A percentile compares a stretch with the other conserved stretches of the same genome.
phyloP scores from a whole-genome alignment of 2,329 filamentous ascomycete genomes.

The Trichophyton rubrum region DNA sequence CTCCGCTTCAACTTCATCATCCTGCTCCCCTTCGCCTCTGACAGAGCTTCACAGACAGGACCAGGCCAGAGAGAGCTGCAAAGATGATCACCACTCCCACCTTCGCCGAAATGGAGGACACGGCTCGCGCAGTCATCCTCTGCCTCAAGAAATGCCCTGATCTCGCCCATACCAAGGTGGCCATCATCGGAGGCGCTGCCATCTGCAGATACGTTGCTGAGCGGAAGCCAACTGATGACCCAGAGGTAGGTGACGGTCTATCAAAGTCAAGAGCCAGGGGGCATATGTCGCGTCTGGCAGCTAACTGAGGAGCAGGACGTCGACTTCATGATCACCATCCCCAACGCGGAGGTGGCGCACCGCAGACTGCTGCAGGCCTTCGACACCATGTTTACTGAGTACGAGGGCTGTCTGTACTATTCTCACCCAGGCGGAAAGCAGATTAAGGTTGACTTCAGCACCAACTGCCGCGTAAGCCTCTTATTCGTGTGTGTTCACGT shows the following conservation, averaged over 20 bases:
- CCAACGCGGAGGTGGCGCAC: constrained; percentile 5
- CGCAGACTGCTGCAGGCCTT: constrained; percentile 4
- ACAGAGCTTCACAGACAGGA: background rate
- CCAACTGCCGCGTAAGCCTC: constrained; percentile 8
- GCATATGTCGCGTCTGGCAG: background rate
- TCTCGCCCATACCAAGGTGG: constrained; percentile 3
- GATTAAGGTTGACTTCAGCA: constrained; percentile 8
- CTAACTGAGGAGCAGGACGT: constrained; percentile 4
- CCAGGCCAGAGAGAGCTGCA: background rate
- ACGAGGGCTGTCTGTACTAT: constrained; percentile 3
- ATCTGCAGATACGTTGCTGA: background rate
- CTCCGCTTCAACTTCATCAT: background rate
- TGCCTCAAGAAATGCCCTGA: constrained; percentile 5
- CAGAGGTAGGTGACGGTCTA: background rate
- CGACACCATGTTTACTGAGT: constrained; percentile 3
- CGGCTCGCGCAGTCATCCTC: constrained; percentile 6
- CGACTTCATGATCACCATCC: constrained; percentile 9
- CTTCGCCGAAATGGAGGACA: constrained; percentile 6
- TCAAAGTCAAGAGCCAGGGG: background rate
- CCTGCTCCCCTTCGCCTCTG: background rate
- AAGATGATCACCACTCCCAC: constrained; percentile 6
- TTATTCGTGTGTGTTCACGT: background rate
- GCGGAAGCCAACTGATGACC: background rate
- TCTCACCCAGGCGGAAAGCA: constrained; percentile 4
- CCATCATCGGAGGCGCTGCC: constrained; percentile 7